phyloP scores from a whole-genome alignment of 345 rosid genomes.

The Lumnitzera littorea region DNA sequence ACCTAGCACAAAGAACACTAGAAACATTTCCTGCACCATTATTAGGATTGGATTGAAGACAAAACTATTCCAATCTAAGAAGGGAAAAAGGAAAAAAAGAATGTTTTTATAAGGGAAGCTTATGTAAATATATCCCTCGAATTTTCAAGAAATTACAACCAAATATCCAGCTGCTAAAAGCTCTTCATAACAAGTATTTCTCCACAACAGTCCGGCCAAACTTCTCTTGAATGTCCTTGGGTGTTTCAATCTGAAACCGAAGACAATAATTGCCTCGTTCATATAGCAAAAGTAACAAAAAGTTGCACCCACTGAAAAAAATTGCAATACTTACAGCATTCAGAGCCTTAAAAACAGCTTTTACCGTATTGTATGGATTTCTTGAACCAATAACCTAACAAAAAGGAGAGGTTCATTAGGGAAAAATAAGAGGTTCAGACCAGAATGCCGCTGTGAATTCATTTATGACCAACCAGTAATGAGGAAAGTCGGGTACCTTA shows the following conservation, averaged over 20 bases:
- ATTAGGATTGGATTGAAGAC: no score
- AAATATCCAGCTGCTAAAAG: no score
- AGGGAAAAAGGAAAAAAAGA: no score
- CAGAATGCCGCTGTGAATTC: neutral
- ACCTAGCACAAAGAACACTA: no score
- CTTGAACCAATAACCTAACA: conserved; percentile 85
- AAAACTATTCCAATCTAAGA: no score
- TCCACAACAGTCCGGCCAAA: conserved; percentile 91
- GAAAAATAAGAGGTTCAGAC: neutral
- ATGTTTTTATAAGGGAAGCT: no score
- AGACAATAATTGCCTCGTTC: neutral
- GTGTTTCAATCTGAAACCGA: conserved; percentile 68
- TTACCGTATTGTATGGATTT: conserved; percentile 88
- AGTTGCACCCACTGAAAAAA: neutral
- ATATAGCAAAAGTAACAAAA: neutral
- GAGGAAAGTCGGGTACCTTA: conserved; percentile 42
- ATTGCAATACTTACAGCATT: conserved; percentile 62
- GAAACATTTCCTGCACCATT: no score
- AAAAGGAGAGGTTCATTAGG: neutral
- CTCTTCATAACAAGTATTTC: conserved; percentile 50
- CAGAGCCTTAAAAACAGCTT: conserved; percentile 85
- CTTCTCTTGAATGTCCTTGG: conserved; percentile 88
- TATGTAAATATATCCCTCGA: no score
- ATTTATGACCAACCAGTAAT: neutral
- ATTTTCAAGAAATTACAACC: no score